Percentiles rank a stretch among this genome's conserved stretches.
These are phyloP conservation scores for Zygosaccharomyces sapae DNA, from an alignment of 1,139 yeast genomes.

Conservation along the genomic window DNA sequence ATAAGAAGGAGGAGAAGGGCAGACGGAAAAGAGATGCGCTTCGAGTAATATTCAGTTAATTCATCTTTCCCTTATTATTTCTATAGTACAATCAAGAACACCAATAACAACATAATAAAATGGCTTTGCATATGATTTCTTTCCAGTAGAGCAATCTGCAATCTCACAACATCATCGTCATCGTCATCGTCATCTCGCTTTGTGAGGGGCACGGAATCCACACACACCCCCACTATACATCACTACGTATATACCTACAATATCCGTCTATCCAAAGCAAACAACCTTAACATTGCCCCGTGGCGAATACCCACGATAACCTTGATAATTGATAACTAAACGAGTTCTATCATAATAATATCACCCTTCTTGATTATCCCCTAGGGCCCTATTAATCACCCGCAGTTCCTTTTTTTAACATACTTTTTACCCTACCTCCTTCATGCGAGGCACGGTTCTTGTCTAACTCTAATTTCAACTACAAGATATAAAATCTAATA, in stretches of 20 bases:
- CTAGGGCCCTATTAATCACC: not conserved
- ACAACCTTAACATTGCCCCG: not conserved
- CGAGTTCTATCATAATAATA: not conserved
- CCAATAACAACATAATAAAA: too few species aligned
- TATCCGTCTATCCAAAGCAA: not conserved
- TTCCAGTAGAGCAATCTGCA: not conserved
- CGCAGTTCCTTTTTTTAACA: not conserved
- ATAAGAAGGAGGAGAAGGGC: constrained; percentile 16
- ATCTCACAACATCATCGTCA: not conserved
- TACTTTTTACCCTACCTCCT: not conserved
- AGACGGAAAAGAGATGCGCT: constrained; percentile 15
- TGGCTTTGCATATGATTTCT: too few species aligned
- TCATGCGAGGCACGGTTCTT: not conserved
- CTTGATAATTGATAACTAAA: not conserved
- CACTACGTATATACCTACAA: not conserved
- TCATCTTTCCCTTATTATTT: not conserved
- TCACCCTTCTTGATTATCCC: not conserved
- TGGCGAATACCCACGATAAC: not conserved
- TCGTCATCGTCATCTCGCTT: not conserved
- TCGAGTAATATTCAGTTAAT: constrained; percentile 12
- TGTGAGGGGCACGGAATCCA: not conserved
- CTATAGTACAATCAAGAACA: too few species aligned
- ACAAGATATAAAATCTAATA: not conserved
- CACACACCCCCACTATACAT: not conserved
- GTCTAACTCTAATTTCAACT: not conserved